Conservation (phyloP, 306 rosid species). For the Inga leiocalycina region DNA sequence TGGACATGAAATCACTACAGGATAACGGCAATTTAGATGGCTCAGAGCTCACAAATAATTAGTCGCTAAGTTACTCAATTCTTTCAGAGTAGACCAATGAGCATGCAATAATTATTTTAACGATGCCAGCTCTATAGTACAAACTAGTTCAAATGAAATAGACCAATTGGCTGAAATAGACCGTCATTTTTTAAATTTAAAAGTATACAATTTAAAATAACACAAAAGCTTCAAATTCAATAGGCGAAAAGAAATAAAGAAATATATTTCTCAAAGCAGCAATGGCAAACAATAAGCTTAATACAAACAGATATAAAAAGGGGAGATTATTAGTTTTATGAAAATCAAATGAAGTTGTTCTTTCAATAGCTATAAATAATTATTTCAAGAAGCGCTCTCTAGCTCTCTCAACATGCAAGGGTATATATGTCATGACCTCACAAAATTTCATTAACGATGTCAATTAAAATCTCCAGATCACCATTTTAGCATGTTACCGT, state of each 20-base stretch:
- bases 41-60: neutral
- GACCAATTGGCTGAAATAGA: neutral
- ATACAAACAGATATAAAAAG: neutral
- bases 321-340: neutral
- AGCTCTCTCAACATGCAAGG: neutral
- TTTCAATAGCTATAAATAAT: neutral
- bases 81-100: neutral
- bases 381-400: neutral
- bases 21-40: neutral
- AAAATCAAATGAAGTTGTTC: slow-evolving; percentile 1
- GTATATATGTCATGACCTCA: neutral
- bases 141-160: neutral
- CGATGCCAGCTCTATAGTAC: neutral
- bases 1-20: neutral
- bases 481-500: neutral
- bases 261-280: neutral
- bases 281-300: neutral
- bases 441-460: neutral
- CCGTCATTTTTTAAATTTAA: neutral
- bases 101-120: neutral
- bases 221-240: neutral
- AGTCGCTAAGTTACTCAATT: neutral
- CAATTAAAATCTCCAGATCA: neutral
- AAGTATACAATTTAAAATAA: neutral
- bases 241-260: neutral